Base-by-base conservation (phyloP, 768 basidiomycete genomes). In the Hygrocybe punicea region DNA sequence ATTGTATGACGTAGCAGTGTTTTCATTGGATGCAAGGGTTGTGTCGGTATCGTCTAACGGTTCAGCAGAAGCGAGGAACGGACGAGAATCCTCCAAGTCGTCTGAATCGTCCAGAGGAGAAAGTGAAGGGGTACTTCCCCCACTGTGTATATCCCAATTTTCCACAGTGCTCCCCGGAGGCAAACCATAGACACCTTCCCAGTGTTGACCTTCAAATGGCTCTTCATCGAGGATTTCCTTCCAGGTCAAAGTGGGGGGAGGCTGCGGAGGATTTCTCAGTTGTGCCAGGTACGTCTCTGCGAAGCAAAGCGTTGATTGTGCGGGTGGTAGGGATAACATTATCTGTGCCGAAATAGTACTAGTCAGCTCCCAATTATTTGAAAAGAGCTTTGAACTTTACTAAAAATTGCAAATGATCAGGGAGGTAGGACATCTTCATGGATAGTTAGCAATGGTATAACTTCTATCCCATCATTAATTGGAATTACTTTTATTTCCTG, bases 131-230 rank as follows among this genome's bases (percentile, higher is more conserved):
- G 84, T 82, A 65, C 81, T 88, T 61, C 81, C 83, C 58, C 73
- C 78, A 37, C 80, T 81, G 52, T 74, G 73, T 42, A 70, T 71
- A 45, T 78, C 77, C 67, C 76, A 75, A 34, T 75, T 70, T 33
- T 48, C 51, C 11, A 60, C 51, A n/a, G 68, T 64, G 53, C 67
- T 71, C 11, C 83, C 81, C n/a, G 76, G 68, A 24, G 81, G 79
- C 23, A 78, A 56, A 7, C 78, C 85, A 59, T 82, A 82, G n/a
- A 81, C 81, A 1, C 87, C 87, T 64, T 89, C 81, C 90, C 90
- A 92, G 63, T 92, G 91, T 59, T 92, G 84, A 14, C 88, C 91
- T 69, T 92, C 87, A 59, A 90, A 88, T 3, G 90, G 89, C 56
- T 92, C 91, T 63, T 91, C 90, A 1, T 80, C 80, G 14, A 93